These are phyloP conservation scores for Penicillium coffeae DNA, from an alignment of 495 filamentous ascomycete genomes.

Conservation along the genomic window DNA sequence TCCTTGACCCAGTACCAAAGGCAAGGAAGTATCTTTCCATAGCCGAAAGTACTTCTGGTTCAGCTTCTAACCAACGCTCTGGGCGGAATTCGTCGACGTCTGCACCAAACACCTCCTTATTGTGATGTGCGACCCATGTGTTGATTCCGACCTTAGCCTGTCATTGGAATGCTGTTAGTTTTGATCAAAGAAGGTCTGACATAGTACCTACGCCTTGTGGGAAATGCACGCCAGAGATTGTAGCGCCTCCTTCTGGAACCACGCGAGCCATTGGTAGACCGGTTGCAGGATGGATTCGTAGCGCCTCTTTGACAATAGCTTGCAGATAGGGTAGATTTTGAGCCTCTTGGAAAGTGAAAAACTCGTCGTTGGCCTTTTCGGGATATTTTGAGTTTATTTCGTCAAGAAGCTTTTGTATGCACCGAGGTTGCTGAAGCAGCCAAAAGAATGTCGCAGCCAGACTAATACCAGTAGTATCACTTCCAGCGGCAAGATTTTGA, in stretches of 20 bases:
- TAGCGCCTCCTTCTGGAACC: constrained; percentile 28
- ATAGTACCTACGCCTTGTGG: constrained; percentile 22
- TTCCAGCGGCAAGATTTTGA: constrained; percentile 29
- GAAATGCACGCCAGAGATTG: constrained; percentile 18
- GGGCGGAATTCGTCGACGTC: constrained; percentile 26
- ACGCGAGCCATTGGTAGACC: constrained; percentile 37
- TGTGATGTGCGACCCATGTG: constrained; percentile 60
- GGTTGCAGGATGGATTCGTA: constrained; percentile 57
- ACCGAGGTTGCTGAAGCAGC: constrained; percentile 18
- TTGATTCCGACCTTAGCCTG: constrained; percentile 53
- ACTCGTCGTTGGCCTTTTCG: constrained; percentile 4
- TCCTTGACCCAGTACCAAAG: constrained; percentile 61
- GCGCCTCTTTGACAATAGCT: constrained; percentile 37
- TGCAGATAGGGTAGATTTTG: constrained; percentile 31
- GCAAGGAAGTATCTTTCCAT: constrained; percentile 32
- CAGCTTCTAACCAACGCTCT: constrained; percentile 24
- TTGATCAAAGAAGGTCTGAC: constrained; percentile 8
- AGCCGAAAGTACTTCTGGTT: constrained; percentile 16
- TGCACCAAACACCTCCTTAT: constrained; percentile 8
- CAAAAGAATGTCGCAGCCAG: constrained; percentile 25
- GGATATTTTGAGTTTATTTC: constrained; percentile 16
- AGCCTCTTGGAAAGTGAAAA: constrained; percentile 19
- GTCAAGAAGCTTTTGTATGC: constrained; percentile 13
- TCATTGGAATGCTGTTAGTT: not conserved
- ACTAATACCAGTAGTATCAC: constrained; percentile 26